Evolutionary conservation across 768 basidiomycete genomes (phyloP).

Genomic region (Suillus decipiens): DNA sequence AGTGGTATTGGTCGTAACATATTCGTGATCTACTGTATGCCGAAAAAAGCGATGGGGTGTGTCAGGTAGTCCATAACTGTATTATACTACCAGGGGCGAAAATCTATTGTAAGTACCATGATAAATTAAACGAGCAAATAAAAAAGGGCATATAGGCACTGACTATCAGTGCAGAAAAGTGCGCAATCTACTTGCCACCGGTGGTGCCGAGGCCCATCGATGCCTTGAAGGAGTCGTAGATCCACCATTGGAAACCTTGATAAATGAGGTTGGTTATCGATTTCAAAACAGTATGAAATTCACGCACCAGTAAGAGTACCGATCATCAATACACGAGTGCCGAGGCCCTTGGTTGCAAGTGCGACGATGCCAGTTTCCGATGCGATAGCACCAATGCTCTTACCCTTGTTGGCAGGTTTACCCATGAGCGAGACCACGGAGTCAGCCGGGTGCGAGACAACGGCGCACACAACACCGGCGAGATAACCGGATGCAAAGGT

Average conservation of each 20-base stretch:
- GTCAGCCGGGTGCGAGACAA: conserved; percentile 97
- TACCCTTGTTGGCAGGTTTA: conserved; percentile 85
- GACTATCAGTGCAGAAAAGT: not conserved
- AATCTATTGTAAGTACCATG: conserved; percentile 16
- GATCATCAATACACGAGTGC: conserved; percentile 86
- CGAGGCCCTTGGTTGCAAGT: conserved; percentile 84
- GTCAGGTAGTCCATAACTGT: not conserved
- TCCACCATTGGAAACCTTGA: conserved; percentile 91
- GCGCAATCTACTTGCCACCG: conserved; percentile 70
- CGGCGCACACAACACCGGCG: conserved; percentile 93
- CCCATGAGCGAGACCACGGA: conserved; percentile 92
- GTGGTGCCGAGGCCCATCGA: conserved; percentile 86
- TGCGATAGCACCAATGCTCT: conserved; percentile 68
- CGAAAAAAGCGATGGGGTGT: conserved; percentile 2
- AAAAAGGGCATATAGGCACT: not conserved
- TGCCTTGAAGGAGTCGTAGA: conserved; percentile 86
- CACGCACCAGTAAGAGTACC: conserved; percentile 51
- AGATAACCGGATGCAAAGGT: conserved; percentile 92
- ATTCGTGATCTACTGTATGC: conserved; percentile 10
- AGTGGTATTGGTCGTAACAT: not conserved
- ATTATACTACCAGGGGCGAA: conserved; percentile 9
- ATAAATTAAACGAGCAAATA: not conserved
- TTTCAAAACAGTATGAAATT: not conserved
- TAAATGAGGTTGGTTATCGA: not conserved
- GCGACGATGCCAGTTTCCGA: conserved; percentile 64